Conservation (phyloP, 2,329 filamentous ascomycete genomes). For the Fragosphaeria purpurea region DNA sequence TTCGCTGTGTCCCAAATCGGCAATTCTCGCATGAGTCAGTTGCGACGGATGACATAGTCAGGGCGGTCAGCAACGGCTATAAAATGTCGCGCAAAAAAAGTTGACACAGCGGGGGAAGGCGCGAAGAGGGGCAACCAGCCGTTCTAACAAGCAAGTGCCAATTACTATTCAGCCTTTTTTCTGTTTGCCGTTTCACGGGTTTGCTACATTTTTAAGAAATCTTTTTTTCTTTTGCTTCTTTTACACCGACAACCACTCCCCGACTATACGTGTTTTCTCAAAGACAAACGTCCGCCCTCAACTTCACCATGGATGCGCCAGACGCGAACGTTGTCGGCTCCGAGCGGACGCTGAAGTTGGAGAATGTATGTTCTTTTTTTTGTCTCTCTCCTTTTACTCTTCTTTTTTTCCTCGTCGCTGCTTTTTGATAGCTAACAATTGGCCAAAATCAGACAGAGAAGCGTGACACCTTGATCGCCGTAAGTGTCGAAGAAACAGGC, state of each 20-base stretch:
- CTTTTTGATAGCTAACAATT: not conserved
- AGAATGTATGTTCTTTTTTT: slow-evolving; percentile 25
- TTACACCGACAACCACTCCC: not conserved
- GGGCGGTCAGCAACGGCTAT: slow-evolving; percentile 9
- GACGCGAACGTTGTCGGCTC: slow-evolving; percentile 9
- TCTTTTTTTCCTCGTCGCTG: too few relatives aligned
- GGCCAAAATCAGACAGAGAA: slow-evolving; percentile 59
- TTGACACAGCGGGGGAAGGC: slow-evolving; percentile 6
- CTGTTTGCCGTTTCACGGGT: too few relatives aligned
- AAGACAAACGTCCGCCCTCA: too few relatives aligned
- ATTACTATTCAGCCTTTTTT: too few relatives aligned
- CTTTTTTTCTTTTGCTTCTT: slow-evolving; percentile 1
- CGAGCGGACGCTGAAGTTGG: slow-evolving; percentile 14
- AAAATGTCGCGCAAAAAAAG: not conserved
- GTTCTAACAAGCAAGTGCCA: too few relatives aligned
- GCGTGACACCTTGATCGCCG: slow-evolving; percentile 67
- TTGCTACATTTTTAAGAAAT: too few relatives aligned
- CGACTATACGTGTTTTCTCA: too few relatives aligned
- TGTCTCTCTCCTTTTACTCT: not conserved
- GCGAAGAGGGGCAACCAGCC: slow-evolving; percentile 6
- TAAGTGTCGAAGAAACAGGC: slow-evolving; percentile 18
- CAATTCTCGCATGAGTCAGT: too few relatives aligned
- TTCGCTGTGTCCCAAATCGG: too few relatives aligned
- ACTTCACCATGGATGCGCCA: slow-evolving; percentile 7
- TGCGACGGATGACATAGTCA: not conserved